phyloP scores from a whole-genome alignment of 148 eudicot species.

The Rhododendron simsii region DNA sequence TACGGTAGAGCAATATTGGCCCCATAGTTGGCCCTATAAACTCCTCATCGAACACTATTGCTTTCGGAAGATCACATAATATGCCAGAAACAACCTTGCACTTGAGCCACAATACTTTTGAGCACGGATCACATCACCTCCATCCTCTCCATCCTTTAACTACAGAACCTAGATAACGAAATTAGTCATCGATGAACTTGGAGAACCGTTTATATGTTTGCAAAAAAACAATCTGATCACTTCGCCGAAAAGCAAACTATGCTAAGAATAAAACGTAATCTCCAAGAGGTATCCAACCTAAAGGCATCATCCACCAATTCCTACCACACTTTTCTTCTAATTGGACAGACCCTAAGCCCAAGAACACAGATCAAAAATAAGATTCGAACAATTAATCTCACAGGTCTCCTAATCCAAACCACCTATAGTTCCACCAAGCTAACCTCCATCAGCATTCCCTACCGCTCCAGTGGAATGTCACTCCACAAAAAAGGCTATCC shows the following conservation, averaged over 20 bases:
- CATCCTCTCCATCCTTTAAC: background rate
- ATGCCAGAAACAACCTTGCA: background rate
- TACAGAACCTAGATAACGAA: background rate
- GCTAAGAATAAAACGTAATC: background rate
- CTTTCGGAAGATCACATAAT: background rate
- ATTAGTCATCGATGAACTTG: background rate
- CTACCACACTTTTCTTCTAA: background rate
- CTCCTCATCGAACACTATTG: background rate
- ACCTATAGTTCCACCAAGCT: background rate
- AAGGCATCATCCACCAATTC: background rate
- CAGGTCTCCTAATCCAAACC: background rate
- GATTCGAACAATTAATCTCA: background rate
- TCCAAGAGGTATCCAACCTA: background rate
- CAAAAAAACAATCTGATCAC: background rate
- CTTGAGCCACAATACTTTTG: background rate
- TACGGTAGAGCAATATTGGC: background rate
- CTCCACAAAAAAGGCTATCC: background rate
- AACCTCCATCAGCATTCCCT: background rate
- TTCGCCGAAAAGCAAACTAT: background rate
- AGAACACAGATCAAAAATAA: background rate
- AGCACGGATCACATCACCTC: background rate
- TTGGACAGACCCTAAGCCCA: background rate
- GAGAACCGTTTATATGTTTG: background rate
- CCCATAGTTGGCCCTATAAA: background rate
- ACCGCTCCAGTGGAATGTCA: background rate